Base-by-base conservation (phyloP, 441 rosid species). In the Populus tomentosa region DNA sequence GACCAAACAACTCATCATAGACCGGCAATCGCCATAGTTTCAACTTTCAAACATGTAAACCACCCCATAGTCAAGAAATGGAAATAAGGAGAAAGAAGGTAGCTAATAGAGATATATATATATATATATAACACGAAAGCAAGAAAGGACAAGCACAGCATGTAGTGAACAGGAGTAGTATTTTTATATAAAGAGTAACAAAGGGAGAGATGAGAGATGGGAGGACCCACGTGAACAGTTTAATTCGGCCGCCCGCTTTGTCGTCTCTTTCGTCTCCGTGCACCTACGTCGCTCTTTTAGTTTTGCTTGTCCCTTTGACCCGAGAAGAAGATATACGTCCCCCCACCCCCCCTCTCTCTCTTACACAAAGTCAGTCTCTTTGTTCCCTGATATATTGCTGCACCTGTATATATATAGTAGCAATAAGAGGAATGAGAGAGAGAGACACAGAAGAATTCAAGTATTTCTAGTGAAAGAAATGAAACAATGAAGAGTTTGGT, bases 231-330 rank as follows among this genome's bases (percentile, higher is more conserved):
- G 7, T 40, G 72, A 85, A 88, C 87, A 85, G 89, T 88, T 80
- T 77, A 81, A 82, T 65, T 87, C 75, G 83, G 91, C 92, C 89
- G 88, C 86, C 84, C 72, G 77, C 70, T 82, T 87, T 89, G 90
- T 87, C 92, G 85, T 81, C 88, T 84, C 89, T 64, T 59, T 82
- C 90, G 89, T 82, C 87, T 77, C 86, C 84, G 86, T 84, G 77
- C 85, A n/a, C 77, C 86, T 70, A 77, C 82, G 74, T 76, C 75
- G 56, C 24, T 76, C 77, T 59, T 72, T 67, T 28, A 6, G 35
- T 70, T 42, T 42, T 40, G 50, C 50, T 42, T 42, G 50, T 3
- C 35, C 50, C 64, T 53, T 62, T 64, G 63, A 30, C 64, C 53
- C 18, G 76, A 71, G 46, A 40, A 40, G 46, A 69, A 40, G 10